A percentile compares a stretch with the other conserved stretches of the same genome.
Conservation (phyloP, 331 rosid species). For the Malus hybrid region DNA sequence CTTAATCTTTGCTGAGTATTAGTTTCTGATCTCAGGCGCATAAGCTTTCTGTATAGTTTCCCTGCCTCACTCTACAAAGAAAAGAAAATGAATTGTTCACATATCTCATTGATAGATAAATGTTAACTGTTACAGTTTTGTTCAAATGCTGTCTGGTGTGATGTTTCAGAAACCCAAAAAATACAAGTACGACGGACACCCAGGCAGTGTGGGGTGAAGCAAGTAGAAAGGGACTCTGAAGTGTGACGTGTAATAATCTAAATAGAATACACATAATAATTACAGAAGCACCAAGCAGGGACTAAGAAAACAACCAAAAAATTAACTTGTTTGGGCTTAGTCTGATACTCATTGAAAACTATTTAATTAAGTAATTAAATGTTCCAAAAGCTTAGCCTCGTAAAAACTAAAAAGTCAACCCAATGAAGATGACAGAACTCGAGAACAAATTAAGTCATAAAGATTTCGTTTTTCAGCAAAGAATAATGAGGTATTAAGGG, state of each 20-base stretch:
- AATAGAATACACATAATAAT: background rate
- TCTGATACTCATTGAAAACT: background rate
- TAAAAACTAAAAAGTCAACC: background rate
- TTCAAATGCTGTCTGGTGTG: background rate
- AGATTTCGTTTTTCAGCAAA: background rate
- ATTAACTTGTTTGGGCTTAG: background rate
- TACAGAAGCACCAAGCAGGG: background rate
- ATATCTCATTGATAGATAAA: background rate
- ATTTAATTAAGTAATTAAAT: background rate
- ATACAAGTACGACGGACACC: background rate
- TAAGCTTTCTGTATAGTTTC: constrained; percentile 45
- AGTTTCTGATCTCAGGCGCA: constrained; percentile 26
- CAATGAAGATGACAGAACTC: background rate
- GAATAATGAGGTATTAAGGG: background rate
- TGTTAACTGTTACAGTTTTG: background rate
- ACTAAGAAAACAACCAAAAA: background rate
- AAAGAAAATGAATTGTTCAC: background rate
- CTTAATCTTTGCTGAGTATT: constrained; percentile 28
- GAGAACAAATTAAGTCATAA: background rate
- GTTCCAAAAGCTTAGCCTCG: background rate
- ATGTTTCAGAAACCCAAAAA: background rate
- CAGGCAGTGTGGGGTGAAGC: background rate
- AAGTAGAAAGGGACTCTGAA: background rate
- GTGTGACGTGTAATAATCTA: background rate
- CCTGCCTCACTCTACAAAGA: constrained; percentile 57